Evolutionary conservation across 2,329 filamentous ascomycete genomes (phyloP), one percentile per base, ranked within the genome.

Genomic region (Sclerotinia nivalis): DNA sequence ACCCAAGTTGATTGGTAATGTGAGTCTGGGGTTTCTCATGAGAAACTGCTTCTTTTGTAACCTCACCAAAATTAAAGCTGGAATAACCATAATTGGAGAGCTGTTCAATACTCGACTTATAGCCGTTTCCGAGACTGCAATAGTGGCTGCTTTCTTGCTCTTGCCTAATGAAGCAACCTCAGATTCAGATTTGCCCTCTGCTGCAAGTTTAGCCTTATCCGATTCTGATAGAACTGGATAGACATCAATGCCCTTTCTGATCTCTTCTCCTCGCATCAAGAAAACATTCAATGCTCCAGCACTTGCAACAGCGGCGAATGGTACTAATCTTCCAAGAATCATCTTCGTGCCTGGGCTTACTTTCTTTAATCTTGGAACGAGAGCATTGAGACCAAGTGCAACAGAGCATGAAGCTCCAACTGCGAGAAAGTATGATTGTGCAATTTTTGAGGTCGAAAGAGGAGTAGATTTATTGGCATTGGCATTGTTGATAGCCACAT

Each of bases 401-500:
- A 99, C 96, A 73, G 91, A 92, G 83, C 96, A 99, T 20, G 93
- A 97, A 45, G 96, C 95, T 69, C 92, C 90, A 28, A 99, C 96
- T 68, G 96, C 96, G 72, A 97, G 86, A 79, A 91, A 87, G 84
- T 98, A 99, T 66, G 93, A 97, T 81, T 97, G 90, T 72, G 90
- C 87, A 72, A 99, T 89, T 75, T 93, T 92, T 31, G 88, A 87
- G 71, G 88, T 91, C 28, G 92, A 91, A 73, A 98, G 87, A 1
- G 95, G 93, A 4, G 93, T 94, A 52, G 93, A 97, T 81, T 99
- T 99, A 87, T 99, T 99, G 73, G 95, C 93, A 80, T 99, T 99
- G 78, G 95, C 92, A 80, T 89, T 93, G 86, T 99, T 99, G 85
- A 99, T 95, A 75, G 93, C 95, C 40, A 99, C 96, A 80, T 99